Percentiles rank a stretch among this genome's conserved stretches.
Conservation (phyloP, 345 rosid species). For the Fremontodendron californicum region DNA sequence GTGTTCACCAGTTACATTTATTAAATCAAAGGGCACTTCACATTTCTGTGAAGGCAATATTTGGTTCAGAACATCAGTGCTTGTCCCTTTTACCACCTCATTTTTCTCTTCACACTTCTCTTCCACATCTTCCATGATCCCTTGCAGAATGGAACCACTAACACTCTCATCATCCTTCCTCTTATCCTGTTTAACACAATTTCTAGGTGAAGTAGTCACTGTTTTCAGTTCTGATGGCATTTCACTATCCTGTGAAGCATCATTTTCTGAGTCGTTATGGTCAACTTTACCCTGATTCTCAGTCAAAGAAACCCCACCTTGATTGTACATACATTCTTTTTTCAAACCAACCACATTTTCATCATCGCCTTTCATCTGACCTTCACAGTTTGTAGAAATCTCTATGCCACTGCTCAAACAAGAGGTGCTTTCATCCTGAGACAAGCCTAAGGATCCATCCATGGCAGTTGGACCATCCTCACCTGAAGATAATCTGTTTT, state of each 20-base stretch:
- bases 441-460: constrained; percentile 15
- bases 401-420: not conserved
- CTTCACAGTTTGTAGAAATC: not conserved
- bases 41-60: not conserved
- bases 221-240: constrained; percentile 2
- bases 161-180: not conserved
- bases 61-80: not conserved
- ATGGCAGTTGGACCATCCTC: constrained; percentile 11
- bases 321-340: constrained; percentile 14
- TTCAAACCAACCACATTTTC: constrained; percentile 4
- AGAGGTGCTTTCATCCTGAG: constrained; percentile 11
- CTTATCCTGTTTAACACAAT: constrained; percentile 3
- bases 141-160: not conserved
- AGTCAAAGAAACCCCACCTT: constrained; percentile 13
- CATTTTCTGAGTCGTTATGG: not conserved
- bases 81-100: not conserved
- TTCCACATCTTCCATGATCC: constrained; percentile 4
- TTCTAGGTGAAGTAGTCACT: not conserved
- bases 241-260: too few species aligned
- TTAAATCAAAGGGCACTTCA: constrained; percentile 7
- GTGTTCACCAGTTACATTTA: not conserved
- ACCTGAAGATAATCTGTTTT: constrained; percentile 17
- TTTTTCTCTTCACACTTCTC: constrained; percentile 17
- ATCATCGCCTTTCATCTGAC: not conserved
- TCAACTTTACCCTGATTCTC: constrained; percentile 2